Conservation (phyloP, 2,329 filamentous ascomycete species). For the Arthrobotrys conoides region DNA sequence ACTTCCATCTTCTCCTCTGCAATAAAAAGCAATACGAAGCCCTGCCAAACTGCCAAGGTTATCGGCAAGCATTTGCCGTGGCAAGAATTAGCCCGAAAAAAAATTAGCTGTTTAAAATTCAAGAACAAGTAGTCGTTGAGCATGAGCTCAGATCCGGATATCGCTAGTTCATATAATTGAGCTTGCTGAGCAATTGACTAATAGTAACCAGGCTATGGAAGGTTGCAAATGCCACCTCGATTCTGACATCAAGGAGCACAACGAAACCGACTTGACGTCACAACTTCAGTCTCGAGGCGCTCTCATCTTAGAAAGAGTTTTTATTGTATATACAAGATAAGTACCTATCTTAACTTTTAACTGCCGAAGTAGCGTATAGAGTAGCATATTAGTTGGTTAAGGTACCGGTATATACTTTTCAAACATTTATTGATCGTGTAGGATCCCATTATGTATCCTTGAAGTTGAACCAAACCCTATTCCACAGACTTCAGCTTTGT, state of each 20-base stretch:
- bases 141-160: not conserved
- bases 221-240: not conserved
- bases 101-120: not conserved
- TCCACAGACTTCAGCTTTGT: slow-evolving; percentile 1
- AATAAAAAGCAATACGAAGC: slow-evolving; percentile 23
- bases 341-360: not conserved
- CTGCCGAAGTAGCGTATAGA: no score
- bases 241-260: not conserved
- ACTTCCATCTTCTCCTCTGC: not conserved
- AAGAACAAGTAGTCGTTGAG: not conserved
- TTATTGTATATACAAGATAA: not conserved
- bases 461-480: not conserved
- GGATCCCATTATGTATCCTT: no score
- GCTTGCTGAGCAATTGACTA: not conserved
- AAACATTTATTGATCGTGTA: no score
- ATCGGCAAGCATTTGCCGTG: slow-evolving; percentile 12
- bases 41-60: slow-evolving; percentile 12
- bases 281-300: not conserved
- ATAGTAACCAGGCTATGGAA: not conserved
- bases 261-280: slow-evolving; percentile 13
- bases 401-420: no score
- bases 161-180: not conserved
- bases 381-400: no score
- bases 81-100: not conserved
- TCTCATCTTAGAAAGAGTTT: not conserved